phyloP scores from a whole-genome alignment of 169 alveolate species.

The Plasmodium fragile region DNA sequence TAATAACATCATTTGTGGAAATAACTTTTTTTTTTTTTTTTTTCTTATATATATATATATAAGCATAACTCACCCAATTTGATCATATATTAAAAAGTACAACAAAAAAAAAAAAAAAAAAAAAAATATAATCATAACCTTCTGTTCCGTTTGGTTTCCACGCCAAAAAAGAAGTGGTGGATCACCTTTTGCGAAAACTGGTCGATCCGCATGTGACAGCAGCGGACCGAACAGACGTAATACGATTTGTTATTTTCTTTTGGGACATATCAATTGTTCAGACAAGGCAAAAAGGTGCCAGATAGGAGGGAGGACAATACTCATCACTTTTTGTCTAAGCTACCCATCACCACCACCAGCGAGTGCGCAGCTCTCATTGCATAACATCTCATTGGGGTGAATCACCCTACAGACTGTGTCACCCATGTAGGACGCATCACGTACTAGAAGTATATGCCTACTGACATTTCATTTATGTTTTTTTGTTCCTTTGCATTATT shows the following conservation, averaged over 20 bases:
- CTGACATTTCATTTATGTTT: not conserved
- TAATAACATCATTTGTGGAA: not conserved
- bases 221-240: not conserved
- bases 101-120: not conserved
- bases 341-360: not conserved
- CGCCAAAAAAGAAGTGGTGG: not conserved
- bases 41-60: not conserved
- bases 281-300: not conserved
- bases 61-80: not conserved
- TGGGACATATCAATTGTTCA: not conserved
- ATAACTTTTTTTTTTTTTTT: not conserved
- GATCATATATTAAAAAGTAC: not conserved
- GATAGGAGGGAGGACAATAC: not conserved
- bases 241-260: not conserved
- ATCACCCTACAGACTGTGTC: not conserved
- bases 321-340: not conserved
- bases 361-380: not conserved
- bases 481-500: not conserved
- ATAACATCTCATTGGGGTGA: not conserved
- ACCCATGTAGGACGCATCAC: not conserved
- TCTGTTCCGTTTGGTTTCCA: not conserved
- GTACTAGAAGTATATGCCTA: not conserved
- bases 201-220: not conserved
- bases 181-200: not conserved
- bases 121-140: not conserved